Conservation (phyloP, 2,329 filamentous ascomycete genomes). For the Calonectria multiphialidica region DNA sequence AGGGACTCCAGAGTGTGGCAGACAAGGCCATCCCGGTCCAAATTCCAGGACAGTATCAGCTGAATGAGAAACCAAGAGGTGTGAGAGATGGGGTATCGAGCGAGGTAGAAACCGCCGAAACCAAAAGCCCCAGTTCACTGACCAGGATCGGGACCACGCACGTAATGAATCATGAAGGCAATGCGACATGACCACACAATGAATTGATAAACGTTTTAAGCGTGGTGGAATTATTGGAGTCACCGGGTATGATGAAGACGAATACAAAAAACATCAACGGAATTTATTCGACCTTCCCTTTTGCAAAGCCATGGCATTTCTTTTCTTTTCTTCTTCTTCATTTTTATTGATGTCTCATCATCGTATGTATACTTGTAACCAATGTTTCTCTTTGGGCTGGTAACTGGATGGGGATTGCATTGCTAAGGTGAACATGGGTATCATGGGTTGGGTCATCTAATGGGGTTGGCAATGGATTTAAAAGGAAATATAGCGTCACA, state of each 20-base stretch:
- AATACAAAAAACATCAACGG: slow-evolving; percentile 25
- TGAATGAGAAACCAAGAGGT: background rate
- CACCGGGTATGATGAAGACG: slow-evolving; percentile 29
- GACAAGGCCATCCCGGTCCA: background rate
- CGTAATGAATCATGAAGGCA: slow-evolving; percentile 32
- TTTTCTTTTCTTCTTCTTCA: background rate
- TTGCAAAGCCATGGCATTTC: background rate
- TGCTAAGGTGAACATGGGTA: slow-evolving; percentile 28
- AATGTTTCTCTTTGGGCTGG: slow-evolving; percentile 10
- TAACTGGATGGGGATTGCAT: slow-evolving; percentile 32
- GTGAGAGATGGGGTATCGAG: background rate
- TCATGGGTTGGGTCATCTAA: slow-evolving; percentile 3
- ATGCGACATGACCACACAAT: slow-evolving; percentile 31
- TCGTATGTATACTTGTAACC: slow-evolving; percentile 30
- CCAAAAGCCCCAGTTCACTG: slow-evolving; percentile 13
- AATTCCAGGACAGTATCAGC: background rate
- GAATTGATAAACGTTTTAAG: slow-evolving; percentile 36
- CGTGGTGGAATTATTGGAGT: slow-evolving; percentile 10
- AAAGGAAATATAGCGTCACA: background rate
- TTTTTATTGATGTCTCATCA: slow-evolving; percentile 18
- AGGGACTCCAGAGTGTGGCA: background rate
- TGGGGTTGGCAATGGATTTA: background rate
- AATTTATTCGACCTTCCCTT: slow-evolving; percentile 27
- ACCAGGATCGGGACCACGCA: slow-evolving; percentile 24
- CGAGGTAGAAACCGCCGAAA: background rate